Conservation (phyloP, 2,329 filamentous ascomycete genomes). For the Alternaria sp. region DNA sequence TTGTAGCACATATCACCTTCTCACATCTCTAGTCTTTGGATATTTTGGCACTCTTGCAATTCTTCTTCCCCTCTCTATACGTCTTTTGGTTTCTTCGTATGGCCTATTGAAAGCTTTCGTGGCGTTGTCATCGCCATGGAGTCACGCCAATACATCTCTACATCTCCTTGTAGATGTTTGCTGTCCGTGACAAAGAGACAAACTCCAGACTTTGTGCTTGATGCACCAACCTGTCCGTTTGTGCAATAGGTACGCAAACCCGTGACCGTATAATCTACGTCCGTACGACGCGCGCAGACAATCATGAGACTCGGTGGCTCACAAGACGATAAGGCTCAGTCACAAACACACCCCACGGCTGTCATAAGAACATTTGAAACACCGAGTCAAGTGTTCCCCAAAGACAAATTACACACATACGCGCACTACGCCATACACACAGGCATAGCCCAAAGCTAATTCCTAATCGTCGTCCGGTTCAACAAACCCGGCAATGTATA, state of each 20-base stretch:
- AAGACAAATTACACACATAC: slow-evolving; percentile 12
- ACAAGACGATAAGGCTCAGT: slow-evolving; percentile 1
- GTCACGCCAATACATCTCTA: slow-evolving; percentile 24
- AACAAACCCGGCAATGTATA: slow-evolving; percentile 6
- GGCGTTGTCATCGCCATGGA: slow-evolving; percentile 38
- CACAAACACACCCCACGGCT: background rate
- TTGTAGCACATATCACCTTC: slow-evolving; percentile 29
- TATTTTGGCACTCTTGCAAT: slow-evolving; percentile 14
- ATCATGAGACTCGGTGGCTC: background rate
- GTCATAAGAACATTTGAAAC: slow-evolving; percentile 4
- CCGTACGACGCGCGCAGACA: background rate
- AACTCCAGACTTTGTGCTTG: slow-evolving; percentile 12
- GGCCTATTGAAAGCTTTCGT: slow-evolving; percentile 27
- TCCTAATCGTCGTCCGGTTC: slow-evolving; percentile 4
- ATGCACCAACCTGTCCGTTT: background rate
- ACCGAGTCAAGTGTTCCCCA: background rate
- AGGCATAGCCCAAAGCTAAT: slow-evolving; percentile 2
- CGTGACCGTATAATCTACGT: background rate
- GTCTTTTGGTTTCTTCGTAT: slow-evolving; percentile 16
- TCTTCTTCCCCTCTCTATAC: background rate
- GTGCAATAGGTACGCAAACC: slow-evolving; percentile 1
- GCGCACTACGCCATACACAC: slow-evolving; percentile 11
- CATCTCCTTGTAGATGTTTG: slow-evolving; percentile 29
- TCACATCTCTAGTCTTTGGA: slow-evolving; percentile 13
- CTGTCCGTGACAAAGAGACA: slow-evolving; percentile 27